Base-by-base conservation (phyloP, 164 flowering plant species). In the Paratinospora sagittata region DNA sequence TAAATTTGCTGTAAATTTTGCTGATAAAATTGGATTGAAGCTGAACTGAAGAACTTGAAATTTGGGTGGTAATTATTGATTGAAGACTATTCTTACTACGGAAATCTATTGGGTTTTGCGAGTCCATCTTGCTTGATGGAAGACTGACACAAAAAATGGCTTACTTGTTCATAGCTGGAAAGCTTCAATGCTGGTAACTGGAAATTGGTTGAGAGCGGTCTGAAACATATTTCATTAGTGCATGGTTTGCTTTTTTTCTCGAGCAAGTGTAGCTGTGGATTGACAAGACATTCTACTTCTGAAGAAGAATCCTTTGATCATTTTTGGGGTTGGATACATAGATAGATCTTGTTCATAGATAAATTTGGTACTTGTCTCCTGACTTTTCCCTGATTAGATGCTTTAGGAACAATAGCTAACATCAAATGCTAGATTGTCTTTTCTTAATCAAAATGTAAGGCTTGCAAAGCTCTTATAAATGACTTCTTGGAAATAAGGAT, bases 1-100 rank as follows among this genome's bases (percentile, higher is more conserved):
- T 37, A 41, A 19, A 66, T 66, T 63, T 37, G 66, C 66, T 66
- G 52, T 39, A 66, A 66, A 23, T 34, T 14, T 24, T 27, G 39
- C 45, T n/a, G 8, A 8, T 17, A 55, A 30, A n/a, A 55, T n/a
- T 8, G 8, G 7, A 19, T 55, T 8, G 17, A 11, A 19, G 7
- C 21, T 21, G 61, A 55, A 55, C 21, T n/a, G 61, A 55, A 65
- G 65, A 65, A 34, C 67, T 17, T 65, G 67, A 65, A 12, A 19
- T 6, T 65, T 33, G 65, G 49, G 39, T 14, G 10, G 6, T 3
- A 27, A 16, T 63, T 63, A 2, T 27, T 63, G 39, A n/a, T 27
- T 63, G 66, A n/a, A 14, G 45, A 61, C 16, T 16, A 12, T 26
- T n/a, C 60, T 19, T 19, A 0, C 60, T 14, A 55, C 0, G 60